phyloP scores from a whole-genome alignment of 2,329 filamentous ascomycete genomes.

The Amphichorda felina region DNA sequence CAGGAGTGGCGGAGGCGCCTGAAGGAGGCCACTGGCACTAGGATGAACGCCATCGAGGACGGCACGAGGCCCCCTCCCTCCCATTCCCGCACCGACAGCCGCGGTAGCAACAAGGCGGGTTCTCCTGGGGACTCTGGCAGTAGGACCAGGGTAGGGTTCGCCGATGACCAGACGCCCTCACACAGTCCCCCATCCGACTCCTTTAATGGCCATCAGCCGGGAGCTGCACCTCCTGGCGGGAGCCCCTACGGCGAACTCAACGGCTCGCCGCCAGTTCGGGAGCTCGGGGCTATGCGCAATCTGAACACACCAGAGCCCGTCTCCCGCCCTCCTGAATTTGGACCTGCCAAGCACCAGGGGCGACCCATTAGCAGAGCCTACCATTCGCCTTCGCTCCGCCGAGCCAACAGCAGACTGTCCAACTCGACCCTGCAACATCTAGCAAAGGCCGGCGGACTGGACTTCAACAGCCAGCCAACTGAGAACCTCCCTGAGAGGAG shows the following conservation, averaged over 20 bases:
- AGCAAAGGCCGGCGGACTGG: constrained; percentile 51
- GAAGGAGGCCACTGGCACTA: constrained; percentile 74
- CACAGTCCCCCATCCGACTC: constrained; percentile 36
- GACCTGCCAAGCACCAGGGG: constrained; percentile 55
- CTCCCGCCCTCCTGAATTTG: constrained; percentile 60
- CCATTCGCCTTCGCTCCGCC: constrained; percentile 65
- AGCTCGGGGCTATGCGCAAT: constrained; percentile 39
- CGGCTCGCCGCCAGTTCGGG: background rate
- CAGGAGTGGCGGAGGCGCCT: constrained; percentile 80
- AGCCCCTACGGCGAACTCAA: too few species aligned
- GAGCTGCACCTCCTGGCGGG: too few species aligned
- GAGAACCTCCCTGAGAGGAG: constrained; percentile 17
- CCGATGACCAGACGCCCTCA: constrained; percentile 38
- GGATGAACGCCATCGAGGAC: constrained; percentile 58
- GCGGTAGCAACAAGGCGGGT: constrained; percentile 31
- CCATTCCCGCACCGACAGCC: constrained; percentile 42
- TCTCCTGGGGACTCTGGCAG: constrained; percentile 11
- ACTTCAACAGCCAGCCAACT: constrained; percentile 20
- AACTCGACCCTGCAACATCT: constrained; percentile 71
- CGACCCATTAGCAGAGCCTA: constrained; percentile 57
- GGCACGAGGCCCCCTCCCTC: constrained; percentile 17
- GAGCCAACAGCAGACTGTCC: constrained; percentile 76
- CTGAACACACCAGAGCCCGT: constrained; percentile 66
- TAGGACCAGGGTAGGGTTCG: constrained; percentile 40
- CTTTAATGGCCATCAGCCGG: too few species aligned